Percentiles rank a stretch among this genome's conserved stretches.
Conservation (phyloP, 2,329 filamentous ascomycete species). For the Colletotrichum lupini region DNA sequence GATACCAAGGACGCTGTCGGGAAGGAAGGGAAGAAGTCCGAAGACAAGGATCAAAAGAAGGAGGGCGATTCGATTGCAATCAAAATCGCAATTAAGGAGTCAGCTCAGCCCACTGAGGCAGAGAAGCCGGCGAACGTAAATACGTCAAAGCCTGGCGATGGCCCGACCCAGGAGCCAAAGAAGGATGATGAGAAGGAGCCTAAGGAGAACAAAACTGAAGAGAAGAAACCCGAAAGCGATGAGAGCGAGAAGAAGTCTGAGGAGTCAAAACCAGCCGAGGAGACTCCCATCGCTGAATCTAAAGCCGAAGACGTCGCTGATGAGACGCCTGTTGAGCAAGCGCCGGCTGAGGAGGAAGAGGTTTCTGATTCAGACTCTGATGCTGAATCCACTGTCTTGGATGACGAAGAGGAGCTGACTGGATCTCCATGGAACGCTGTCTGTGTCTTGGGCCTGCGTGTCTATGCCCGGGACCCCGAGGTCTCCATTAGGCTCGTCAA, state of each 20-base stretch:
- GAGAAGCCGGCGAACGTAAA: background rate
- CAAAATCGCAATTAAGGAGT: conserved; percentile 26
- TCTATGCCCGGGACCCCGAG: conserved; percentile 49
- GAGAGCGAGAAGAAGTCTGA: conserved; percentile 5
- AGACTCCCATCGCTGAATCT: background rate
- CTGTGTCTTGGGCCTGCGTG: conserved; percentile 51
- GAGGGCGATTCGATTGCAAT: conserved; percentile 15
- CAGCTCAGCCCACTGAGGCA: background rate
- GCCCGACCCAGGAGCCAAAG: conserved; percentile 12
- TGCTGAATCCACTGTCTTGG: background rate
- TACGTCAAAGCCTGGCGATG: conserved; percentile 11
- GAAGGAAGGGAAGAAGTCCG: conserved; percentile 26
- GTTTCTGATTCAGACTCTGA: conserved; percentile 25
- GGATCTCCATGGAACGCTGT: conserved; percentile 53
- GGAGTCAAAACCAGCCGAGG: conserved; percentile 11
- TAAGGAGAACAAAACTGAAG: background rate
- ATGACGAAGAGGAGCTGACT: conserved; percentile 33
- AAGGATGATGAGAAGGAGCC: conserved; percentile 16
- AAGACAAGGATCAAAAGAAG: conserved; percentile 38
- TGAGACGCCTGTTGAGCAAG: conserved; percentile 15
- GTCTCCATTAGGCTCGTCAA: conserved; percentile 49
- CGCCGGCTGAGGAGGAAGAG: conserved; percentile 27
- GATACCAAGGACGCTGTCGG: conserved; percentile 29
- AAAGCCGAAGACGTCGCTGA: background rate
- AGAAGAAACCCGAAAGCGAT: background rate